Evolutionary conservation across 257 asterid species (phyloP).

Genomic region (Solanum arcanum): DNA sequence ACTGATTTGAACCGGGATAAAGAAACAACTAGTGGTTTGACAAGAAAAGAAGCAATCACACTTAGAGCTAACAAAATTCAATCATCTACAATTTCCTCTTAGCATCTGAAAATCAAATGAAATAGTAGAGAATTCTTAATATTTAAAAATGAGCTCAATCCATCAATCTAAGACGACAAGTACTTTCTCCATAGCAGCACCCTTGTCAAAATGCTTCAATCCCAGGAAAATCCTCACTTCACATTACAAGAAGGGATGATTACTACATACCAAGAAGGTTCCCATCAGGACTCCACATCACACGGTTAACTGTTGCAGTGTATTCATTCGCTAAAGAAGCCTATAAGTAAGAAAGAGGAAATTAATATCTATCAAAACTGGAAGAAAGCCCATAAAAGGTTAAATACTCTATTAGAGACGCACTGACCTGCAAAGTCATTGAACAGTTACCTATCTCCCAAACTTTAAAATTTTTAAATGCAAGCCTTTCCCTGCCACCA

Average conservation of each 20-base stretch:
- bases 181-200: background rate
- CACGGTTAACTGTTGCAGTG: conserved; percentile 54
- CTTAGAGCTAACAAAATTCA: background rate
- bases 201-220: background rate
- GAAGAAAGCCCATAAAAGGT: background rate
- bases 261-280: conserved; percentile 30
- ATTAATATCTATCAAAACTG: background rate
- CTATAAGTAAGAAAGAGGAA: conserved; percentile 19
- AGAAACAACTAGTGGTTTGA: background rate
- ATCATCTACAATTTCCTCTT: background rate
- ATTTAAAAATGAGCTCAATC: background rate
- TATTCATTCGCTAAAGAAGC: conserved; percentile 44
- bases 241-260: background rate
- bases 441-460: conserved; percentile 52
- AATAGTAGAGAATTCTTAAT: background rate
- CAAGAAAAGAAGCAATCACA: background rate
- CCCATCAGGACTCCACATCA: conserved; percentile 64
- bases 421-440: conserved; percentile 42
- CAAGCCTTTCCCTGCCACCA: conserved; percentile 33
- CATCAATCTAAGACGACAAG: background rate
- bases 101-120: background rate
- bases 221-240: background rate
- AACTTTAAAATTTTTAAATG: conserved; percentile 33
- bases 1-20: background rate
- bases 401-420: background rate